These are phyloP conservation scores for Lactarius pseudohatsudake DNA, from an alignment of 768 basidiomycete genomes.

Conservation along the genomic window DNA sequence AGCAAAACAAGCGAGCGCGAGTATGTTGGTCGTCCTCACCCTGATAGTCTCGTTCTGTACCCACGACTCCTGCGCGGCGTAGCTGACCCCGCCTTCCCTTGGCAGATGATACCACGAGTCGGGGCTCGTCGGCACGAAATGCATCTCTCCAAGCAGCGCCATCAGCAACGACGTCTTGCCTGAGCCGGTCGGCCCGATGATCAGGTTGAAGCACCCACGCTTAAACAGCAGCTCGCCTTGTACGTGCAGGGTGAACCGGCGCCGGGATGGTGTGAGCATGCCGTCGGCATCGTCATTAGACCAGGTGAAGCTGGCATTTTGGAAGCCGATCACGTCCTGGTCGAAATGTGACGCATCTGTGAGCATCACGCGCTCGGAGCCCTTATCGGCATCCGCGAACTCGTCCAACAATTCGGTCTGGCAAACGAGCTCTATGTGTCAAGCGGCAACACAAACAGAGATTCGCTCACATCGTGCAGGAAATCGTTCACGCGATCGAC, in stretches of 20 bases:
- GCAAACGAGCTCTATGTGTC: background rate
- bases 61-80: constrained; percentile 85
- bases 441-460: background rate
- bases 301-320: constrained; percentile 58
- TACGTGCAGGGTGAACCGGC: constrained; percentile 51
- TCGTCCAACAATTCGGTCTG: constrained; percentile 39
- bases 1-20: no score
- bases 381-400: constrained; percentile 28
- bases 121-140: constrained; percentile 50
- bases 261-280: constrained; percentile 42
- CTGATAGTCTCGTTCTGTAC: constrained; percentile 81
- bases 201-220: constrained; percentile 52
- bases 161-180: constrained; percentile 68
- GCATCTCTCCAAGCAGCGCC: constrained; percentile 70
- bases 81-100: constrained; percentile 65
- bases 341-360: constrained; percentile 27
- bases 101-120: constrained; percentile 72
- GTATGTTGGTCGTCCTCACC: no score
- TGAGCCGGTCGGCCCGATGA: constrained; percentile 56
- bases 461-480: constrained; percentile 33
- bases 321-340: constrained; percentile 45
- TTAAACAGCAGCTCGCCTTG: constrained; percentile 56
- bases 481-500: constrained; percentile 43
- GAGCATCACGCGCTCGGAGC: constrained; percentile 21
- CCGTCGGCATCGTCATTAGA: constrained; percentile 39